Conservation (phyloP, 768 basidiomycete genomes). For the Krasilnikovozyma curviuscula region DNA sequence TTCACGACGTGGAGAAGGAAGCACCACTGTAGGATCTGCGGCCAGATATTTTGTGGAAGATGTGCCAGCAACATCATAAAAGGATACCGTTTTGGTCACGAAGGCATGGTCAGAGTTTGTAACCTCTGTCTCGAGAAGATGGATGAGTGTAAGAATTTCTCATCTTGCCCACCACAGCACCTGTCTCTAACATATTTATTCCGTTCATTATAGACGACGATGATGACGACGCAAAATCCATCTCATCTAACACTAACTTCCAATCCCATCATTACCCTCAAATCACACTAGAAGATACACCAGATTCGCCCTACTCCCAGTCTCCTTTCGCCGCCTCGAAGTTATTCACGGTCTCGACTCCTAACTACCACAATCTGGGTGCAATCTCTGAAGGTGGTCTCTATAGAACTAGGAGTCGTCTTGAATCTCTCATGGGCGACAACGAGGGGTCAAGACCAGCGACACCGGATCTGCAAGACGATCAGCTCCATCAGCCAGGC, state of each 20-base stretch:
- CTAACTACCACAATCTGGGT: too few species aligned
- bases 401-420: too few species aligned
- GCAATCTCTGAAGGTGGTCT: too few species aligned
- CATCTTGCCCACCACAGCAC: not conserved
- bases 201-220: slow-evolving; percentile 42
- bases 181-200: not conserved
- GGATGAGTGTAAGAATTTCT: slow-evolving; percentile 32
- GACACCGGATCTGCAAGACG: too few species aligned
- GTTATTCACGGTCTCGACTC: slow-evolving; percentile 58
- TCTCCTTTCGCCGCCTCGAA: slow-evolving; percentile 79
- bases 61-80: slow-evolving; percentile 96
- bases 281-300: slow-evolving; percentile 2
- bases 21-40: slow-evolving; percentile 95
- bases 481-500: slow-evolving; percentile 17
- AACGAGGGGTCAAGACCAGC: not conserved
- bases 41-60: slow-evolving; percentile 83
- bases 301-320: slow-evolving; percentile 25
- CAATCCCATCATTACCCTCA: not conserved
- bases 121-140: slow-evolving; percentile 87
- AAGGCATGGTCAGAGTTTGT: slow-evolving; percentile 89
- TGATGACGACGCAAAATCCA: slow-evolving; percentile 57
- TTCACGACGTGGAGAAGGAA: slow-evolving; percentile 90
- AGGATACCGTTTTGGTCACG: slow-evolving; percentile 75
- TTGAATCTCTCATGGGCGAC: not conserved
- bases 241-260: slow-evolving; percentile 44